phyloP scores from a whole-genome alignment of 805 yeast species.

The Metschnikowia drakensbergensis region DNA sequence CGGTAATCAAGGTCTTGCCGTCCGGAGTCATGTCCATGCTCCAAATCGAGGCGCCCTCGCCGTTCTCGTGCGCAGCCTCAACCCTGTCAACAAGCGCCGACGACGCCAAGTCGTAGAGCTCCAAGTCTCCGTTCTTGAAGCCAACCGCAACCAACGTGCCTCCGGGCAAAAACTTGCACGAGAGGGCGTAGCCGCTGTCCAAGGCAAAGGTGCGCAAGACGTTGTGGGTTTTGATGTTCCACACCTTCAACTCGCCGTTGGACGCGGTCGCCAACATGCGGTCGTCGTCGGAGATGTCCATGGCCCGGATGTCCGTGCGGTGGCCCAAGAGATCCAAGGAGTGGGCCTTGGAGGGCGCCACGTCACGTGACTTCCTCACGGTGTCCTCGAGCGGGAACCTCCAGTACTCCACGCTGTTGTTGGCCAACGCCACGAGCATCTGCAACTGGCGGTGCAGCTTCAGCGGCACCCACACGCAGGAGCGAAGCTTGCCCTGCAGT shows the following conservation, averaged over 20 bases:
- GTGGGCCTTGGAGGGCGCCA: slow-evolving; percentile 44
- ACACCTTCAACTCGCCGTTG: slow-evolving; percentile 81
- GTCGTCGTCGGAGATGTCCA: slow-evolving; percentile 79
- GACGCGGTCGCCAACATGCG: slow-evolving; percentile 84
- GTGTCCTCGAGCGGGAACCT: slow-evolving; percentile 54
- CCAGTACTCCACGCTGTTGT: slow-evolving; percentile 74
- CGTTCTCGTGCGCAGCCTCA: slow-evolving; percentile 56
- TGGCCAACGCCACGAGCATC: slow-evolving; percentile 59
- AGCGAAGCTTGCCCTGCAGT: slow-evolving; percentile 57
- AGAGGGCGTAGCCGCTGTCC: slow-evolving; percentile 81
- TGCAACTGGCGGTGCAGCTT: slow-evolving; percentile 49
- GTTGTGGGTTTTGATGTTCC: slow-evolving; percentile 72
- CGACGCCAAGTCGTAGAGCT: slow-evolving; percentile 80
- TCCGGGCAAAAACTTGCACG: slow-evolving; percentile 84
- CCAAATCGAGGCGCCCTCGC: slow-evolving; percentile 66
- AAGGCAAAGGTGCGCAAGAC: slow-evolving; percentile 73
- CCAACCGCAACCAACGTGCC: slow-evolving; percentile 85
- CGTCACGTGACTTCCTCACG: slow-evolving; percentile 40
- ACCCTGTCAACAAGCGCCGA: slow-evolving; percentile 68
- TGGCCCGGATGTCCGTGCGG: slow-evolving; percentile 80
- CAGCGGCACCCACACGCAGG: slow-evolving; percentile 57
- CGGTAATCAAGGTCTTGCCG: slow-evolving; percentile 82
- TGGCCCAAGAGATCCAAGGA: slow-evolving; percentile 79
- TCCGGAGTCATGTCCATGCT: slow-evolving; percentile 81
- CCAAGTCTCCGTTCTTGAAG: slow-evolving; percentile 80